phyloP scores from a whole-genome alignment of 1,284 basidiomycete species.

The Meira miltonrushii region DNA sequence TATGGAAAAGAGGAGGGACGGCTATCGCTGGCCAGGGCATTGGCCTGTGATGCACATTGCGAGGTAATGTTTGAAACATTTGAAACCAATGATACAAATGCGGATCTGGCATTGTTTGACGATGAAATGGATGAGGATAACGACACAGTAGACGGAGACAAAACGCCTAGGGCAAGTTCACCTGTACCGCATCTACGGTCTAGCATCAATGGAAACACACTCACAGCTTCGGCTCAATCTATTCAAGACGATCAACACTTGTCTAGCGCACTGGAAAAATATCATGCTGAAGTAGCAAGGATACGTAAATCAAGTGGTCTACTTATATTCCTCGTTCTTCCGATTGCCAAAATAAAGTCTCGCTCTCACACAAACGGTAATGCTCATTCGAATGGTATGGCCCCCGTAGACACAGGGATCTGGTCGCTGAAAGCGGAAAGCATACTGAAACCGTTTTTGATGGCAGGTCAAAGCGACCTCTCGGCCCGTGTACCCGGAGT shows the following conservation, averaged over 20 bases:
- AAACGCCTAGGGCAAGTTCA: constrained; percentile 7
- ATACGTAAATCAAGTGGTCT: constrained; percentile 11
- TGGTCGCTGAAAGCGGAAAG: not conserved
- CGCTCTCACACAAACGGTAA: not conserved
- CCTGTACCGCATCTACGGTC: not conserved
- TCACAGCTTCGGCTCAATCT: no score
- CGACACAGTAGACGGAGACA: not conserved
- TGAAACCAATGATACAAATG: not conserved
- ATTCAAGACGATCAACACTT: not conserved
- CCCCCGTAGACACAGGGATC: not conserved
- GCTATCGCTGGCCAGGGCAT: constrained; percentile 9
- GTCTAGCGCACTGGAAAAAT: not conserved
- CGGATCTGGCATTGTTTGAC: not conserved
- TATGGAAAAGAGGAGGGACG: constrained; percentile 15
- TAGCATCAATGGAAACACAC: not conserved
- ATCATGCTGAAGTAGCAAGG: constrained; percentile 10
- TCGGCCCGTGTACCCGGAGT: constrained; percentile 1
- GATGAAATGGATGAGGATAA: constrained; percentile 3
- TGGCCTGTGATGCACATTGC: constrained; percentile 19
- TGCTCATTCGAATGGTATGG: not conserved
- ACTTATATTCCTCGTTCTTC: constrained; percentile 6
- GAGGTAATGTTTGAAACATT: constrained; percentile 8
- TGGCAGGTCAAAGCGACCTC: not conserved
- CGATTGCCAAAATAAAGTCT: not conserved
- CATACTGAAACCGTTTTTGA: not conserved